These are phyloP conservation scores for Quercus engelmannii DNA, from an alignment of 306 rosid species.

Conservation along the genomic window DNA sequence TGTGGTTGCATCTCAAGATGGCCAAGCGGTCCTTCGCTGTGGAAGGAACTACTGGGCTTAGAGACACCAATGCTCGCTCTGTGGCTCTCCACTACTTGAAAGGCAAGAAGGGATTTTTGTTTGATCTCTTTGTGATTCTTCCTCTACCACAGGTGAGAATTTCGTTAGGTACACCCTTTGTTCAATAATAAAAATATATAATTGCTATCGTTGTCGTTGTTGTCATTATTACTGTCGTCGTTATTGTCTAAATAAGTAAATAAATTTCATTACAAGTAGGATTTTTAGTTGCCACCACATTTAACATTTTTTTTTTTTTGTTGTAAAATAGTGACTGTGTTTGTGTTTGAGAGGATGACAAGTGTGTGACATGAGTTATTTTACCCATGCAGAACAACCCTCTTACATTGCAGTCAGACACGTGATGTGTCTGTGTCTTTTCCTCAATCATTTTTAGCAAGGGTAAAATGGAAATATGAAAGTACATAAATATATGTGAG, in stretches of 20 bases:
- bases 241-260: not conserved
- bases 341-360: slow-evolving; percentile 7
- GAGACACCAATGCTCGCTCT: slow-evolving; percentile 34
- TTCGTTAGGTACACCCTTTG: not conserved
- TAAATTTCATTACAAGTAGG: not conserved
- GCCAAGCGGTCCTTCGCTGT: slow-evolving; percentile 38
- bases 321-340: not conserved
- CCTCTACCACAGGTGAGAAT: slow-evolving; percentile 83
- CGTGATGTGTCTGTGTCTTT: slow-evolving; percentile 27
- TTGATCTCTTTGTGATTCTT: slow-evolving; percentile 80
- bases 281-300: not conserved
- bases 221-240: not conserved
- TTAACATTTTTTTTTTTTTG: not conserved
- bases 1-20: slow-evolving; percentile 74
- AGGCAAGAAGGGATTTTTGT: slow-evolving; percentile 55
- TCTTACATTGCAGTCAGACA: not conserved
- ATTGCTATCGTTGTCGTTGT: not conserved
- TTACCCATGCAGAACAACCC: slow-evolving; percentile 17
- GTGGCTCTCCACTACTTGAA: slow-evolving; percentile 53
- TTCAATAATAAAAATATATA: not conserved
- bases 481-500: not conserved
- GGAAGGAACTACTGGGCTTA: slow-evolving; percentile 23
- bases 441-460: not conserved
- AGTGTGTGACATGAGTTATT: slow-evolving; percentile 17
- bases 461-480: not conserved